Evolutionary conservation across 2,329 filamentous ascomycete species (phyloP).

Genomic region (Neonectria faginata): DNA sequence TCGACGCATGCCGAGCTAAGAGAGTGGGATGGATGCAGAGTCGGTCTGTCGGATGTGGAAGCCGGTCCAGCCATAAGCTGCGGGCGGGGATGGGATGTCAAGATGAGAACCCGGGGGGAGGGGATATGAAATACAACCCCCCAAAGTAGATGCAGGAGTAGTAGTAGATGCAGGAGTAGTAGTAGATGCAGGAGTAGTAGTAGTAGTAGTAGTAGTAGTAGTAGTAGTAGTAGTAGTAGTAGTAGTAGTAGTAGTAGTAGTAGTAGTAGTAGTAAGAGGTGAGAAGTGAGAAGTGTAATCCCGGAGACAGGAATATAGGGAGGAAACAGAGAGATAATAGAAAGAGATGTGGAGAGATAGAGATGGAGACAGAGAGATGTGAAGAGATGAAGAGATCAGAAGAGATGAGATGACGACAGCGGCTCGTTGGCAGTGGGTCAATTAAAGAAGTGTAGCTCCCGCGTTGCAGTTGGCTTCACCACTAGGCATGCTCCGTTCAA

Average conservation of each 20-base stretch:
- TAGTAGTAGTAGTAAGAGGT: not conserved
- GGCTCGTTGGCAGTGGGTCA: conserved; percentile 27
- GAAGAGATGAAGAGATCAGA: not conserved
- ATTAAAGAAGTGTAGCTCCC: conserved; percentile 20
- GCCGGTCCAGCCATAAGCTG: conserved; percentile 11
- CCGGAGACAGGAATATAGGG: not conserved
- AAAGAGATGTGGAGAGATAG: not conserved
- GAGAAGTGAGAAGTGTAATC: not conserved
- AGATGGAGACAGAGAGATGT: not conserved
- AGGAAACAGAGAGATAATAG: not conserved
- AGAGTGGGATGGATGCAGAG: conserved; percentile 14
- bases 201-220: too few relatives aligned
- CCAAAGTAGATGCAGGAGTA: not conserved
- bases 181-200: too few relatives aligned
- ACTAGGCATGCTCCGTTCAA: conserved; percentile 24
- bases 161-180: not conserved
- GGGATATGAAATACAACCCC: not conserved
- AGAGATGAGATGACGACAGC: conserved; percentile 23
- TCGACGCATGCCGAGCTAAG: conserved; percentile 21
- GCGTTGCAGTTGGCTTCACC: conserved; percentile 23
- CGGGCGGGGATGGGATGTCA: conserved; percentile 3
- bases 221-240: too few relatives aligned
- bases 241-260: too few relatives aligned
- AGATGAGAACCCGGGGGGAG: not conserved
- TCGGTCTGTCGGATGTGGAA: conserved; percentile 21